Evolutionary conservation across 2,329 filamentous ascomycete genomes (phyloP).

Genomic region (Aspergillus pseudoterreus): DNA sequence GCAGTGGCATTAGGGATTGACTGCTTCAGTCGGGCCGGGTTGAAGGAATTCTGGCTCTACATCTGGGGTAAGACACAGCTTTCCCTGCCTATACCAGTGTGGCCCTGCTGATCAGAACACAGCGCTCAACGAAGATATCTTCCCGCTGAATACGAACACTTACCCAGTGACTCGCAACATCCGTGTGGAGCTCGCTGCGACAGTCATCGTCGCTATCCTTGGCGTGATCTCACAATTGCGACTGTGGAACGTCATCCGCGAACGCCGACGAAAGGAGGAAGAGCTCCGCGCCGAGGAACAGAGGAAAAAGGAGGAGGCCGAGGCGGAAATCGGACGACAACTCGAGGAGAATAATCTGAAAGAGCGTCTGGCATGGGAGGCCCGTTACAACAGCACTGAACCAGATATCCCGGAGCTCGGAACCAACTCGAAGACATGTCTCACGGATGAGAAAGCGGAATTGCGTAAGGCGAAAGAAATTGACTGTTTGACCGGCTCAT

Average conservation of each 20-base stretch:
- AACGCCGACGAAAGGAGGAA: slow-evolving; percentile 46
- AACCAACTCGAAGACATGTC: slow-evolving; percentile 12
- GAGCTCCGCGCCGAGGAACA: slow-evolving; percentile 48
- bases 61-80: slow-evolving; percentile 62
- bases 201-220: slow-evolving; percentile 68
- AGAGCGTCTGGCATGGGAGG: slow-evolving; percentile 66
- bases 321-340: slow-evolving; percentile 66
- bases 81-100: neutral
- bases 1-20: slow-evolving; percentile 79
- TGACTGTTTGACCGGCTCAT: slow-evolving; percentile 22
- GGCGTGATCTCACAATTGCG: slow-evolving; percentile 82
- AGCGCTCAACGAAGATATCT: slow-evolving; percentile 72
- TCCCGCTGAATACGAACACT: slow-evolving; percentile 70
- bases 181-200: slow-evolving; percentile 75
- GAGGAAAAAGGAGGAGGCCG: slow-evolving; percentile 58
- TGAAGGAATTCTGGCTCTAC: slow-evolving; percentile 96
- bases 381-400: slow-evolving; percentile 61
- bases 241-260: slow-evolving; percentile 74
- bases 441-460: slow-evolving; percentile 8
- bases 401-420: slow-evolving; percentile 27
- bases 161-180: slow-evolving; percentile 88
- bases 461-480: slow-evolving; percentile 19
- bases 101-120: slow-evolving; percentile 3
- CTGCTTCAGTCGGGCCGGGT: slow-evolving; percentile 80
- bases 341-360: slow-evolving; percentile 44